Evolutionary conservation across 306 rosid species (phyloP).

Genomic region (Cucumis cinereus): DNA sequence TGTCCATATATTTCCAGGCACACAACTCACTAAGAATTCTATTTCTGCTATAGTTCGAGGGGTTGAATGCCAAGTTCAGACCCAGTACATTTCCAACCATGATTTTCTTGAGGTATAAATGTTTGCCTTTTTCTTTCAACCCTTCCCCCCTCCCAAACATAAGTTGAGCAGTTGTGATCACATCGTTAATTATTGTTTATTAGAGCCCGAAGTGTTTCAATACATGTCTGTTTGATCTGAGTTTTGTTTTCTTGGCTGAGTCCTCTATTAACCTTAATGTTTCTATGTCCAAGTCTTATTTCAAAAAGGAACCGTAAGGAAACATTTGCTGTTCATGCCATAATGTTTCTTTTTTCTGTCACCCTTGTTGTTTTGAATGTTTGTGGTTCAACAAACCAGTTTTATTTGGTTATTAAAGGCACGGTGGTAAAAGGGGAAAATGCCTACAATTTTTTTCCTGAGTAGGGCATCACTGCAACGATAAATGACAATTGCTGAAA

Average conservation of each 20-base stretch:
- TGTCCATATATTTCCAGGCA: slow-evolving; percentile 24
- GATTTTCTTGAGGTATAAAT: slow-evolving; percentile 72
- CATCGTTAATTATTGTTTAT: neutral
- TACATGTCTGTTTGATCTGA: neutral
- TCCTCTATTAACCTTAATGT: neutral
- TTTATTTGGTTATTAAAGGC: neutral
- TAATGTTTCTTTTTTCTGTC: neutral
- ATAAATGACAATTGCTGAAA: neutral
- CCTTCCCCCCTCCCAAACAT: neutral
- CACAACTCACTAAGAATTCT: slow-evolving; percentile 27
- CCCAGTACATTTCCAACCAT: slow-evolving; percentile 70
- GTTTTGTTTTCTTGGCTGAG: neutral
- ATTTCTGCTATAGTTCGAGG: slow-evolving; percentile 53
- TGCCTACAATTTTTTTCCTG: neutral
- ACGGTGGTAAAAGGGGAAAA: neutral
- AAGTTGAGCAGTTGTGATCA: neutral
- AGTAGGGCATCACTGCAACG: neutral
- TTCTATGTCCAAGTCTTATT: neutral
- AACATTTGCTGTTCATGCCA: neutral
- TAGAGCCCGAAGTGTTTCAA: neutral
- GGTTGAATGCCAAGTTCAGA: slow-evolving; percentile 44
- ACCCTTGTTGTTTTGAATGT: neutral
- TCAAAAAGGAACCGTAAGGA: neutral
- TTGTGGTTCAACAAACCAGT: neutral
- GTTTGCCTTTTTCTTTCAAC: neutral